Evolutionary conservation across 2,329 filamentous ascomycete genomes (phyloP), one percentile per base, ranked within the genome.

Genomic region (Exophiala mesophila): DNA sequence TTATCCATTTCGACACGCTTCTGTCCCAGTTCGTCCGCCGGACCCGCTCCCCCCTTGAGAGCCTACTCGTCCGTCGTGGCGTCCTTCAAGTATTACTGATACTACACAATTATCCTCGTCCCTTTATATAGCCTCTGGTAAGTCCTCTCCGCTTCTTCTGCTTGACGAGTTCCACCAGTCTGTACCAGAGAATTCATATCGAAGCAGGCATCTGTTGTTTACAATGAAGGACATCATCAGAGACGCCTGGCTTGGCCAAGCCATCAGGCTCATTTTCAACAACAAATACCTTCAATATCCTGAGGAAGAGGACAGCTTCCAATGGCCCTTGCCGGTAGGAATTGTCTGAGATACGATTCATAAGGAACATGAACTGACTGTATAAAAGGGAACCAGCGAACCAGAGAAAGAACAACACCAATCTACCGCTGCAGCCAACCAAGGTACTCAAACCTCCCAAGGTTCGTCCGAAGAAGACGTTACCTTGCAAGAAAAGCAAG

Each of bases 161-260:
- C n/a, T n/a, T n/a, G n/a, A n/a, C n/a, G n/a, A n/a, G n/a, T n/a
- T n/a, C n/a, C n/a, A n/a, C n/a, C n/a, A n/a, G n/a, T n/a, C n/a
- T n/a, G n/a, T n/a, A n/a, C n/a, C n/a, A n/a, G n/a, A n/a, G n/a
- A n/a, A n/a, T n/a, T n/a, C n/a, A n/a, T n/a, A n/a, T n/a, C n/a
- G n/a, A n/a, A n/a, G n/a, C n/a, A n/a, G n/a, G n/a, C n/a, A n/a
- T n/a, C 5, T 5, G 5, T 13, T 5, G 5, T 13, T 13, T 16
- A 31, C 5, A 20, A 38, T 46, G 33, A 16, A 12, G 7, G 51
- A 54, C n/a, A 20, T 47, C 15, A 40, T 50, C 2, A 60, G 69
- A 31, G 70, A 72, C 38, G 65, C 69, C 13, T 60, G 65, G 13
- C 63, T 72, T 33, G 70, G 70, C 36, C 69, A 72, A 50, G 23